Conservation (phyloP, 139 green algal species). For the Axilococcus clingmanii region DNA sequence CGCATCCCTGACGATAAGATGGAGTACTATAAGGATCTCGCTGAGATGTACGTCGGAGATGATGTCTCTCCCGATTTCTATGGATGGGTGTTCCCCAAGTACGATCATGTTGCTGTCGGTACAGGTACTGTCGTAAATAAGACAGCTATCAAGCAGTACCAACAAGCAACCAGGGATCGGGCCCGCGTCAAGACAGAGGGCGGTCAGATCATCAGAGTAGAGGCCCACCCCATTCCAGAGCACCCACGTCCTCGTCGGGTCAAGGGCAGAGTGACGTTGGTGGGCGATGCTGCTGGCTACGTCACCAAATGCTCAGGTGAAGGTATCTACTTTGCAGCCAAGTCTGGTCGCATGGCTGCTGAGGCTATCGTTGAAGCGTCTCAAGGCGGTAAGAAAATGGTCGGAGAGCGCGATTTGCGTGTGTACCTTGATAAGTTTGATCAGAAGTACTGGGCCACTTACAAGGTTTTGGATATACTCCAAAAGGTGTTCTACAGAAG, state of each 20-base stretch:
- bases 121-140: constrained; percentile 99
- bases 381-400: constrained; percentile 73
- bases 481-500: constrained; percentile 97
- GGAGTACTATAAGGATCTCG: constrained; percentile 99
- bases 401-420: constrained; percentile 72
- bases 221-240: constrained; percentile 97
- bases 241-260: constrained; percentile 80
- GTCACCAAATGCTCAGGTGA: constrained; percentile 95
- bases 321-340: constrained; percentile 99
- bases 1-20: constrained; percentile 97
- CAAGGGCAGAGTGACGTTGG: constrained; percentile 75
- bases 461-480: constrained; percentile 99
- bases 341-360: constrained; percentile 91
- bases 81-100: constrained; percentile 99
- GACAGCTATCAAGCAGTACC: constrained; percentile 99
- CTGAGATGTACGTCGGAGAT: constrained; percentile 99
- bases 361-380: constrained; percentile 87
- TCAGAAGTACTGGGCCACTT: constrained; percentile 98
- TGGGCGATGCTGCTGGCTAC: constrained; percentile 95
- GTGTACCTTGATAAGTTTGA: constrained; percentile 96
- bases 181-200: constrained; percentile 84
- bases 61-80: constrained; percentile 99
- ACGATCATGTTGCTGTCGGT: constrained; percentile 98
- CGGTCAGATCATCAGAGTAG: constrained; percentile 97
- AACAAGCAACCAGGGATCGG: constrained; percentile 78